Evolutionary conservation across 2,329 filamentous ascomycete genomes (phyloP).

Genomic region (Botrytis cinerea): DNA sequence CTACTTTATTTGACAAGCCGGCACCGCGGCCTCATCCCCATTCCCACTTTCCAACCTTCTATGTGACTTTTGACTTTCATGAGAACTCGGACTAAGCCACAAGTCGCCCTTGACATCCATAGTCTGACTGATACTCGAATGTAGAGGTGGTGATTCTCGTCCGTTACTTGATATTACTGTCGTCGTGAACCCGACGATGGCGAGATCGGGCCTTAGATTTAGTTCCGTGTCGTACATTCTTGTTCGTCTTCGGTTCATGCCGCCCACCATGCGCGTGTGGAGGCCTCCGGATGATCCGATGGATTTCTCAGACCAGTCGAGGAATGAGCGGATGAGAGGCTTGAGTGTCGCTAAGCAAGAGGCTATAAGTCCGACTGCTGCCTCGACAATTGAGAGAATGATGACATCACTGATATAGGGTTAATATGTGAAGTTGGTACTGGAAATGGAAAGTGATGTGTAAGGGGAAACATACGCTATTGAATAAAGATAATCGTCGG

Average conservation of each 20-base stretch:
- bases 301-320: constrained; percentile 25
- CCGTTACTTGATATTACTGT: constrained; percentile 23
- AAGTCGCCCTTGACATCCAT: neutral
- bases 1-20: constrained; percentile 1
- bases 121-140: neutral
- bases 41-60: neutral
- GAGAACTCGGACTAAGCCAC: neutral
- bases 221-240: neutral
- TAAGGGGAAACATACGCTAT: constrained; percentile 30
- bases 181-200: constrained; percentile 18
- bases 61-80: neutral
- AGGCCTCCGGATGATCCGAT: neutral
- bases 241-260: neutral
- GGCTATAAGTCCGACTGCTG: constrained; percentile 35
- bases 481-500: constrained; percentile 36
- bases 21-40: neutral
- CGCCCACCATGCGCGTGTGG: constrained; percentile 6
- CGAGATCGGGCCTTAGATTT: constrained; percentile 10
- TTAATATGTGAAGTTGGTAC: neutral
- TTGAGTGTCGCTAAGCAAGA: constrained; percentile 35
- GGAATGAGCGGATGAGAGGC: constrained; percentile 34
- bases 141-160: constrained; percentile 1
- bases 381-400: constrained; percentile 32
- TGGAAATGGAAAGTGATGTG: constrained; percentile 23
- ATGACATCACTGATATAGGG: neutral